Base-by-base conservation (phyloP, 148 eudicot species). In the Camellia lanceoleosa region DNA sequence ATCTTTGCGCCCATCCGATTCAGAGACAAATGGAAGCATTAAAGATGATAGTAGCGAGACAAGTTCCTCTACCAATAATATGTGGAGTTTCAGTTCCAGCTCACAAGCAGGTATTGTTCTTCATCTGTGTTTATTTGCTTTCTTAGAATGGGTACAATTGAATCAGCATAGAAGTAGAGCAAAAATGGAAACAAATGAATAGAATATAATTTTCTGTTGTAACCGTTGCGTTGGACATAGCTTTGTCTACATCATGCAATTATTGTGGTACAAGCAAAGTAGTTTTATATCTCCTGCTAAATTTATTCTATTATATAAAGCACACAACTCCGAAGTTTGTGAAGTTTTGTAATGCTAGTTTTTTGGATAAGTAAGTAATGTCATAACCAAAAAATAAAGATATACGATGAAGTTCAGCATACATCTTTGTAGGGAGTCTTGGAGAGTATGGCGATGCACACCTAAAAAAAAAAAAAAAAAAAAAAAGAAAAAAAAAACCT, bases 1-100 rank as follows among this genome's bases (percentile, higher is more conserved):
- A 80, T 87, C 92, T 5, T 43, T 92, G 71, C 90, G 94, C 44
- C 92, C 98, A 46, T 87, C 94, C 60, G 88, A 89, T 81, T 67
- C 81, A 30, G 90, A 83, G 60, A 62, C 85, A 75, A 87, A 43
- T 56, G 78, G 68, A 64, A 78, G 83, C 80, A 38, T 44, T 67
- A 54, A 56, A 78, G 92, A 87, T 68, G 86, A 83, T 41, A 80
- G 79, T 66, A 91, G 89, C 61, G 82, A 75, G 68, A 84, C 89
- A 11, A 87, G 88, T 71, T 78, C 80, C 79, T 89, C 93, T 52
- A 76, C 87, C 73, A 73, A 79, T 80, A 84, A 83, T 65, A 90
- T 94, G 47, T 86, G 91, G 68, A 85, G 87, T 77, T 79, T 73
- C 75, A 87, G 82, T 82, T 82, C 81, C 44, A 89, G 88, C 84